Evolutionary conservation across 2,329 filamentous ascomycete genomes (phyloP).

Genomic region (Cryphonectria parasitica): DNA sequence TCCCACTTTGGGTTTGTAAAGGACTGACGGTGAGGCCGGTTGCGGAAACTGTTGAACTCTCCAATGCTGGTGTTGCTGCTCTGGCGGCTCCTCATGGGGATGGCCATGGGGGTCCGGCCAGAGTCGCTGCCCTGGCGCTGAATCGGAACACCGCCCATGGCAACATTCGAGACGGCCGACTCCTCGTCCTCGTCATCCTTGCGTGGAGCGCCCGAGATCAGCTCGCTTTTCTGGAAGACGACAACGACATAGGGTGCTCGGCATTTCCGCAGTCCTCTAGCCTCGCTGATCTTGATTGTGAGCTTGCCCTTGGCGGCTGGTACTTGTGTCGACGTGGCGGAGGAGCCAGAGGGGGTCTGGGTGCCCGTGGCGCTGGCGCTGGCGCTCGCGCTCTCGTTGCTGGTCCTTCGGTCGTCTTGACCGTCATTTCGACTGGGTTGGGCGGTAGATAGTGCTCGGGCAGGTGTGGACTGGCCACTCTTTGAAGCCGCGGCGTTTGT

Average conservation of each 20-base stretch:
- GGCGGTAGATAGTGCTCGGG: constrained; percentile 76
- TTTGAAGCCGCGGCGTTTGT: constrained; percentile 80
- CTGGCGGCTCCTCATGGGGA: constrained; percentile 95
- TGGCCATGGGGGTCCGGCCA: constrained; percentile 82
- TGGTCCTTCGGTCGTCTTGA: constrained; percentile 44
- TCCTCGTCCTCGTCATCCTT: constrained; percentile 65
- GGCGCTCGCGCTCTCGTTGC: constrained; percentile 45
- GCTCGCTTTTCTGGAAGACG: constrained; percentile 94
- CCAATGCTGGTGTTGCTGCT: constrained; percentile 90
- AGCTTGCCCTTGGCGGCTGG: constrained; percentile 83
- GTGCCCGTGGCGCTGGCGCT: constrained; percentile 54
- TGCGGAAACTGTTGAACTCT: constrained; percentile 65
- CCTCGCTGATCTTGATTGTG: constrained; percentile 86
- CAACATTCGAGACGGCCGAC: constrained; percentile 40
- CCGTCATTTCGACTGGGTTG: constrained; percentile 56
- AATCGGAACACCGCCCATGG: constrained; percentile 56
- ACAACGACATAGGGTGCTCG: constrained; percentile 94
- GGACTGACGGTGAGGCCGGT: constrained; percentile 59
- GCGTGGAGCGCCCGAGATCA: constrained; percentile 86
- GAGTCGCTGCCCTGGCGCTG: constrained; percentile 78
- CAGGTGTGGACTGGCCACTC: constrained; percentile 91
- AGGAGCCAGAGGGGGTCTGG: constrained; percentile 51
- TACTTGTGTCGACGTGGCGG: constrained; percentile 63
- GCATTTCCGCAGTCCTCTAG: constrained; percentile 77
- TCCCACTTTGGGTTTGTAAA: constrained; percentile 93